Evolutionary conservation across 345 rosid genomes (phyloP).

Genomic region (Gynandropsis gynandra): DNA sequence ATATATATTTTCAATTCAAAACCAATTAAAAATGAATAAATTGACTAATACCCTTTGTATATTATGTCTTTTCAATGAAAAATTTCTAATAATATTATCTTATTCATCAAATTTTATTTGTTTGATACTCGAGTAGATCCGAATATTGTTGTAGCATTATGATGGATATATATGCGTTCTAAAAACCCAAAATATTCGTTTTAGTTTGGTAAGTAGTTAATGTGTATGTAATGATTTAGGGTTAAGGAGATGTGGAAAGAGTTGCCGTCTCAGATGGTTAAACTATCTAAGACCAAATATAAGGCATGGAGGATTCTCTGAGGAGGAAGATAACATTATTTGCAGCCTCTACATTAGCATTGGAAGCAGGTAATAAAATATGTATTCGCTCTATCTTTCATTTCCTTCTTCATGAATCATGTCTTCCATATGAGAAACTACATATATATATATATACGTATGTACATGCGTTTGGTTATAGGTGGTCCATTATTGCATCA

Average conservation of each 20-base stretch:
- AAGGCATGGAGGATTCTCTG: conserved; percentile 61
- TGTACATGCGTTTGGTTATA: conserved; percentile 10
- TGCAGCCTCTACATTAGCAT: conserved; percentile 47
- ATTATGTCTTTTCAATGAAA: not conserved
- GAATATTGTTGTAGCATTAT: not conserved
- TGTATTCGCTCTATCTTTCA: not conserved
- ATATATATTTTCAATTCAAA: too few relatives aligned
- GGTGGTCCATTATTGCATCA: conserved; percentile 63
- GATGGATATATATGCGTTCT: not conserved
- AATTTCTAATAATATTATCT: not conserved
- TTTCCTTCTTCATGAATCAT: not conserved
- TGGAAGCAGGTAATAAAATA: conserved; percentile 52
- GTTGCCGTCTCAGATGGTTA: conserved; percentile 64
- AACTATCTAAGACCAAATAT: conserved; percentile 61
- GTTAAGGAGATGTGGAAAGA: conserved; percentile 62
- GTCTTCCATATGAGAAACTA: conserved; percentile 5
- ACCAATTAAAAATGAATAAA: too few relatives aligned
- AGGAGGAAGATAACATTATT: conserved; percentile 53
- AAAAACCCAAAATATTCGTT: too few relatives aligned
- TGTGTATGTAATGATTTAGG: conserved; percentile 28
- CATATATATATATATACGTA: conserved; percentile 4
- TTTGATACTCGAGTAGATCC: too few relatives aligned
- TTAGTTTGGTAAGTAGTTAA: not conserved
- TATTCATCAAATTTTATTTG: not conserved
- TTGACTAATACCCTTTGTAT: too few relatives aligned